Percentiles rank a stretch among this genome's conserved stretches.
phyloP scores from a whole-genome alignment of 306 rosid genomes.

The Cicer arietinum region DNA sequence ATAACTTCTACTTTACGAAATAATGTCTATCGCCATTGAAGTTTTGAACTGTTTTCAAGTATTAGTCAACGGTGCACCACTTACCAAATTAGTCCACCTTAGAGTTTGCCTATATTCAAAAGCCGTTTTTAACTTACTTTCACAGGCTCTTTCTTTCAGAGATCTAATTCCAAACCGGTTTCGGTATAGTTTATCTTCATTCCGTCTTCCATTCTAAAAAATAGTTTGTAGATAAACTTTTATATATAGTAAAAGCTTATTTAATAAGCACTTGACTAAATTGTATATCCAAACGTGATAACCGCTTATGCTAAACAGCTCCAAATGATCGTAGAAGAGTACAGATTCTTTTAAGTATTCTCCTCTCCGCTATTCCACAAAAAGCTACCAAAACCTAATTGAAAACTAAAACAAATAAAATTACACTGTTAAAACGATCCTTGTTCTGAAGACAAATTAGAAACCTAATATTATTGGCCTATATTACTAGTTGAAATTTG shows the following conservation, averaged over 20 bases:
- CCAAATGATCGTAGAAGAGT: constrained; percentile 9
- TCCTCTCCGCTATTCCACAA: constrained; percentile 21
- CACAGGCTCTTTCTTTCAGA: neutral
- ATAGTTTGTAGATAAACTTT: neutral
- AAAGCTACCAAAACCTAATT: constrained; percentile 4
- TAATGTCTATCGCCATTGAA: too few species aligned
- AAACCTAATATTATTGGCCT: neutral
- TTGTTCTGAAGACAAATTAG: constrained; percentile 1
- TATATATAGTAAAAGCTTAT: neutral
- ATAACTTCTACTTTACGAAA: too few species aligned
- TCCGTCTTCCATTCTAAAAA: neutral
- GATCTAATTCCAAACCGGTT: neutral
- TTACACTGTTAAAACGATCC: neutral
- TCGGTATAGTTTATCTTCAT: neutral
- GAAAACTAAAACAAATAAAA: neutral
- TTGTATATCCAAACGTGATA: neutral
- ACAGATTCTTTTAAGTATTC: constrained; percentile 13
- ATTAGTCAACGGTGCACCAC: too few species aligned
- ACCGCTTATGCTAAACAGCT: neutral
- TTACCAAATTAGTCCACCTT: too few species aligned
- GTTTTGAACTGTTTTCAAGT: too few species aligned
- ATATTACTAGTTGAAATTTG: neutral
- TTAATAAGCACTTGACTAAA: neutral
- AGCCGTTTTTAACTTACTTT: neutral
- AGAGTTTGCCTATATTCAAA: too few species aligned